Evolutionary conservation across 179 eudicot species (phyloP), one percentile per base, ranked within the genome.

Genomic region (Carnegiea gigantea): DNA sequence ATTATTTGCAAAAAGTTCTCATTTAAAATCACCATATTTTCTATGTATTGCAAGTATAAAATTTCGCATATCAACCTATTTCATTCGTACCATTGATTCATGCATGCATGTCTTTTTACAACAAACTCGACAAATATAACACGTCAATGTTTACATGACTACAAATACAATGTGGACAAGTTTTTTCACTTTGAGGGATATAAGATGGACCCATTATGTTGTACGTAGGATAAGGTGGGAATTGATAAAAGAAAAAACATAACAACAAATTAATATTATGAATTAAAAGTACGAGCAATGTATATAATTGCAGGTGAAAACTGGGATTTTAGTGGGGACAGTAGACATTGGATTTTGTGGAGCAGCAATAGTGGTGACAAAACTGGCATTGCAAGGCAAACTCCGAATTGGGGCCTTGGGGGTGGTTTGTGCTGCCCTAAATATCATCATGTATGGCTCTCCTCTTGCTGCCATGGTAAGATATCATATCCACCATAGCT

Each of bases 401-500:
- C 80, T 79, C 14, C 80, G 79, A 70, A 60, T 83, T 80, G 86
- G 80, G 54, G 86, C 86, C 1, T 70, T 83, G 20, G 86, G 86
- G 10, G 21, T 83, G 7, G 28, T 83, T n/a, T 83, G 86, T 33
- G 79, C 86, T n/a, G 86, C 77, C 59, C 72, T 83, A 2, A 83
- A 83, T 68, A 46, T 80, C 4, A 57, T 83, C 76, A 82, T 82
- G 84, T 82, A 82, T 14, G 84, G 70, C 53, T 77, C 80, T 77
- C 83, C 86, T 51, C 80, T 83, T 9, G 79, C 65, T 79, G 80
- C 86, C 65, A 83, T 83, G 83, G 86, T 83, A 83, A 6, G 75
- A 57, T 48, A 18, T 49, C 4, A 20, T 33, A 46, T 15, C 20
- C 21, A 53, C 20, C 36, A 33, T 33, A 33, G 36, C 36, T 33